Base-by-base conservation (phyloP, 2,329 filamentous ascomycete genomes). In the Monilinia polystroma region DNA sequence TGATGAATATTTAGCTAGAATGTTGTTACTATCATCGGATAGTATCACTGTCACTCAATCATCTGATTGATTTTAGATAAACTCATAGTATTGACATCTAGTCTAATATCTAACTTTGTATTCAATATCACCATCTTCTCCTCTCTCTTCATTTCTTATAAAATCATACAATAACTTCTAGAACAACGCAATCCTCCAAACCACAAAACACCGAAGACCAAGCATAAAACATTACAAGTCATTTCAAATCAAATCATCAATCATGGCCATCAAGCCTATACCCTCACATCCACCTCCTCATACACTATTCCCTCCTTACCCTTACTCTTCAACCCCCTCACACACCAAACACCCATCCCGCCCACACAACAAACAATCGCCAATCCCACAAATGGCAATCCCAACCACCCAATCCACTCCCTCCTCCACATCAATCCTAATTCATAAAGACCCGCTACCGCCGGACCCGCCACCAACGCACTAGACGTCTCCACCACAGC, bases 351-450 rank as follows among this genome's bases (percentile, higher is more conserved):
- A 4, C 64, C 64, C 55, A 26, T 38, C 8, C 51, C 29, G 3
- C 64, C 64, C 20, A 62, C 18, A 20, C 7, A 38, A 41, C 57
- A 51, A 14, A 66, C 47, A 6, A 26, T 26, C 3, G 58, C 58
- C n/a, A 63, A 51, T 12, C 64, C 58, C n/a, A 69, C 70, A 67
- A 71, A 76, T n/a, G 75, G 75, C 26, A 76, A 55, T 12, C 71
- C 73, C 35, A 52, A 51, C 64, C 64, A 60, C 14, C 57, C 57
- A 14, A 70, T 66, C 74, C 73, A 76, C 7, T 58, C 64, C 1
- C 69, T 69, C 66, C 71, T 72, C 67, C 56, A 68, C 29, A 69
- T 66, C 63, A 76, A 52, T 0, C 74, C 75, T 12, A 70, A 23
- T 1, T 70, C 70, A 67, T 72, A 76, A 0, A 75, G 51, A 7